Evolutionary conservation across 805 yeast genomes (phyloP), one percentile per base, ranked within the genome.

Genomic region (Monosporozyma siamensis): DNA sequence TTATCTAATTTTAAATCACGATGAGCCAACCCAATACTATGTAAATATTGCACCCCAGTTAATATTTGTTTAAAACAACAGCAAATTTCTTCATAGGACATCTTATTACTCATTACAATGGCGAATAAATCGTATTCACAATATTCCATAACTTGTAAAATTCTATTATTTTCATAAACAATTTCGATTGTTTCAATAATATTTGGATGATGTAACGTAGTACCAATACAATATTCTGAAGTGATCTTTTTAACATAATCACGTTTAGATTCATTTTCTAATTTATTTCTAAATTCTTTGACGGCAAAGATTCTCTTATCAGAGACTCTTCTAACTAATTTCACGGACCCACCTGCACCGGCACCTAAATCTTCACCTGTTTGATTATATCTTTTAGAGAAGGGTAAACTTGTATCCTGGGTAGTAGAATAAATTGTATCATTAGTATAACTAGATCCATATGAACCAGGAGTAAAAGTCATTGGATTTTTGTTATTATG

Each of bases 261-360:
- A 50, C 94, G 74, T 52, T 78, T 76, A 4, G 83, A 68, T 63
- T 89, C 97, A 43, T 75, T 75, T 34, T 74, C 71, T 49, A 81
- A 79, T 56, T 81, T 78, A 14, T 85, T 75, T 49, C 96, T 74
- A 59, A 88, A 89, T 63, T 89, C 96, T 61, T 89, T 89, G 20
- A 89, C 95, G 0, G 97, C 97, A 69, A 86, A 88, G 2, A 84
- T 74, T 53, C 78, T 74, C 24, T 69, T 66, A 63, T 88, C 96
- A 2, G 74, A 63, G 4, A 74, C 63, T 51, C 95, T 66, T 41
- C 71, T 79, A 37, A 86, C 81, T 39, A 88, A 68, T 54, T 79
- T 78, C 26, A 89, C 97, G 12, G 82, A 74, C 4, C 97, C 97
- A 39, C 97, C 97, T 2, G 96, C 96, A 42, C 97, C 97, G 17